Evolutionary conservation across 371 early-diverging fungal species (phyloP).

Genomic region (Batrachochytrium dendrobatidis): DNA sequence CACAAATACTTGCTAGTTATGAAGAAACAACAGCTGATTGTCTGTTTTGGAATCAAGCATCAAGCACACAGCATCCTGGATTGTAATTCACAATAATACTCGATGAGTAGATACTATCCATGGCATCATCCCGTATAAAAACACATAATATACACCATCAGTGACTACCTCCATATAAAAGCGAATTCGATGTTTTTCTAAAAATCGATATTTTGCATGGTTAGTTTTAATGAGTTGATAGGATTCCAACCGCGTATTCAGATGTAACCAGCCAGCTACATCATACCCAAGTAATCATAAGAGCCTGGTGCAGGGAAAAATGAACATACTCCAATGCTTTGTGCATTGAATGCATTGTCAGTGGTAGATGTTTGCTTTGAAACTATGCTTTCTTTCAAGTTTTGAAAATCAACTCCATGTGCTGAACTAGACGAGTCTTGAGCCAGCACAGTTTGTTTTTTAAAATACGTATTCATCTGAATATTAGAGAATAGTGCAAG

Average conservation of each 20-base stretch:
- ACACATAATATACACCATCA: neutral
- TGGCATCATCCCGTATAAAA: neutral
- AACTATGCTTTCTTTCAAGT: too few species aligned
- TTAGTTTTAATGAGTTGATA: neutral
- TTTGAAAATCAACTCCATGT: too few species aligned
- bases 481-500: too few species aligned
- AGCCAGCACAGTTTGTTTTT: too few species aligned
- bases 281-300: neutral
- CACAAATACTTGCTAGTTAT: neutral
- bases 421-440: too few species aligned
- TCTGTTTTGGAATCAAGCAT: neutral
- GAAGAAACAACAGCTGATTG: conserved; percentile 1
- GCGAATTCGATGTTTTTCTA: neutral
- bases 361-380: too few species aligned
- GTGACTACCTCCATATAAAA: neutral
- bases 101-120: neutral
- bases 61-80: neutral
- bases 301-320: neutral
- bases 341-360: too few species aligned
- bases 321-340: too few species aligned
- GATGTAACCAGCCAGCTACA: neutral
- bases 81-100: too few species aligned
- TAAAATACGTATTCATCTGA: too few species aligned
- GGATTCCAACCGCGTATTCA: neutral
- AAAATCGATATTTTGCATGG: neutral